These are phyloP conservation scores for Lactarius sanguifluus DNA, from an alignment of 768 basidiomycete species.

Conservation along the genomic window DNA sequence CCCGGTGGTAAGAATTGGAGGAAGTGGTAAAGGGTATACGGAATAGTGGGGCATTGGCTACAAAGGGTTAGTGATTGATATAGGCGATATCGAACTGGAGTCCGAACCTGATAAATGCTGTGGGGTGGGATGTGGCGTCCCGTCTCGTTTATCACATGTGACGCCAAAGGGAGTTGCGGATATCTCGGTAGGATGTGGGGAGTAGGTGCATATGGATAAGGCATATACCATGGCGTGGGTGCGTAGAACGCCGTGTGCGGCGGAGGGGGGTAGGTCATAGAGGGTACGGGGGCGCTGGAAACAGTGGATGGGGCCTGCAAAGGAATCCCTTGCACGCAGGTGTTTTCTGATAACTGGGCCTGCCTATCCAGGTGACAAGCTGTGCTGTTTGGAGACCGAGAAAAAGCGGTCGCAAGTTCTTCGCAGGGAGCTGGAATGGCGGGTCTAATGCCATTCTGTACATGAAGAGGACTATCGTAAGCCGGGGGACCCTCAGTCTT, in stretches of 20 bases:
- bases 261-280: conserved; percentile 18
- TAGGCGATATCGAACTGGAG: background rate
- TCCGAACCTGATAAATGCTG: conserved; percentile 23
- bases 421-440: conserved; percentile 6
- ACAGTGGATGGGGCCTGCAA: conserved; percentile 13
- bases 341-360: conserved; percentile 12
- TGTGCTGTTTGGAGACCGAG: conserved; percentile 9
- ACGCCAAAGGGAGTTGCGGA: conserved; percentile 35
- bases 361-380: conserved; percentile 7
- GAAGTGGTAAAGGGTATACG: conserved; percentile 17
- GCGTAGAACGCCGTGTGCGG: conserved; percentile 23
- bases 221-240: conserved; percentile 26
- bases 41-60: conserved; percentile 24
- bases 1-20: conserved; percentile 10
- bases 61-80: conserved; percentile 6
- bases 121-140: conserved; percentile 10
- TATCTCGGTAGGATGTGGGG: conserved; percentile 45
- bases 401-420: background rate
- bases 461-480: background rate
- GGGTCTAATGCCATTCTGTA: conserved; percentile 5
- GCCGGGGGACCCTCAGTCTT: conserved; percentile 12
- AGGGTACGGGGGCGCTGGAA: conserved; percentile 1
- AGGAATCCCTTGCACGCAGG: conserved; percentile 10
- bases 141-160: conserved; percentile 16
- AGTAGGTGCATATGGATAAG: conserved; percentile 35